These are phyloP conservation scores for Penicillium waksmanii DNA, from an alignment of 495 filamentous ascomycete genomes.

Conservation along the genomic window DNA sequence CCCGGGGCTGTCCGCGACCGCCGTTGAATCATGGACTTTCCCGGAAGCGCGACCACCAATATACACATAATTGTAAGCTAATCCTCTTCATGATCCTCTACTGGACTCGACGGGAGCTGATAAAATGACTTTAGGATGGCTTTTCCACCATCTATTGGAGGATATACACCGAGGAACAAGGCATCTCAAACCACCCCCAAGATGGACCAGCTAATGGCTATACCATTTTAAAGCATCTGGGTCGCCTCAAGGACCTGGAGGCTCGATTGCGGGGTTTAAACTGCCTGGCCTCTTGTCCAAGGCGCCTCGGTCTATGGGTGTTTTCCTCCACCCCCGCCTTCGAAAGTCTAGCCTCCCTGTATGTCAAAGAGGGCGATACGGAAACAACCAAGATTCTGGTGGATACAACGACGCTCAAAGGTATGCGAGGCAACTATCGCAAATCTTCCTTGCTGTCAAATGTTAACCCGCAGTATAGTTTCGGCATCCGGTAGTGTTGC, in stretches of 20 bases:
- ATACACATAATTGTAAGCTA: slow-evolving; percentile 50
- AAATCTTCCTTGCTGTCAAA: background rate
- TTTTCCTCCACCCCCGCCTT: slow-evolving; percentile 50
- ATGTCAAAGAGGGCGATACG: slow-evolving; percentile 31
- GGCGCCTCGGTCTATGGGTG: slow-evolving; percentile 48
- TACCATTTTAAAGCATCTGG: slow-evolving; percentile 49
- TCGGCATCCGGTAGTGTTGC: slow-evolving; percentile 46
- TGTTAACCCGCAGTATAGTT: slow-evolving; percentile 30
- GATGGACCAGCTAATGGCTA: slow-evolving; percentile 46
- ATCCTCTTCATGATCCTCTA: background rate
- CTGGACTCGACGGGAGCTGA: slow-evolving; percentile 19
- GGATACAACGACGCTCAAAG: slow-evolving; percentile 43
- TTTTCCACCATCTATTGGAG: slow-evolving; percentile 55
- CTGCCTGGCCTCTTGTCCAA: slow-evolving; percentile 48
- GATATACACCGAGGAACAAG: slow-evolving; percentile 51
- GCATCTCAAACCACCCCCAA: slow-evolving; percentile 36
- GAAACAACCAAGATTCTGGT: slow-evolving; percentile 40
- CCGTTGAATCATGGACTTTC: slow-evolving; percentile 53
- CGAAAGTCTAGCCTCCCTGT: slow-evolving; percentile 38
- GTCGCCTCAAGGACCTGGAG: slow-evolving; percentile 50
- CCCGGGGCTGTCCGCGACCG: slow-evolving; percentile 34
- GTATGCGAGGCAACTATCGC: slow-evolving; percentile 21
- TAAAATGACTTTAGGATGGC: slow-evolving; percentile 38
- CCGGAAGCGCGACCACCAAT: slow-evolving; percentile 50
- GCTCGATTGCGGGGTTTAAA: slow-evolving; percentile 40